Base-by-base conservation (phyloP, 768 basidiomycete species). In the Calocera viscosa region DNA sequence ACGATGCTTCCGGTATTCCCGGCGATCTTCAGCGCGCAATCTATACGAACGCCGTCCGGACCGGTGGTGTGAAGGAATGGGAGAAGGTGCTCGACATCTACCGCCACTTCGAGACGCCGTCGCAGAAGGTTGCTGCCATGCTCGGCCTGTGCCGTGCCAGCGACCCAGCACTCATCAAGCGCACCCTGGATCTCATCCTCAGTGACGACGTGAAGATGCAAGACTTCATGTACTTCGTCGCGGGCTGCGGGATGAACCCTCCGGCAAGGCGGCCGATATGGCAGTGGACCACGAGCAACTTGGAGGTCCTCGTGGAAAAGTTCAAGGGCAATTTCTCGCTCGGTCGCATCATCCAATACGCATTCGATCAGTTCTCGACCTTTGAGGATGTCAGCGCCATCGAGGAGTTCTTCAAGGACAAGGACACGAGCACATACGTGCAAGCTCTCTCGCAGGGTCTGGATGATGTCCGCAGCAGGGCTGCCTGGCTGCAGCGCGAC, bases 1-100 rank as follows among this genome's bases (percentile, higher is more conserved):
- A 84, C 10, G 89, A 95, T 72, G 84, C 88, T 71, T 87, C 86
- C 0, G 79, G 76, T 65, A 90, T 98, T 70, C 90, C 91, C 8
- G 82, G 85, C 32, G 94, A 97, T 77, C 76, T 98, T 60, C 82
- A 88, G 70, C 73, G 79, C 33, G 76, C 80, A 41, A 83, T 84
- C 43, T 66, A 40, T 66, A 38, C 67, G 5, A 69, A 90, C 85
- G 86, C 86, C 65, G 88, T 91, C 66, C 81, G 82, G 73, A 77
- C 89, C 72, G 91, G 90, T 41, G 90, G 91, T 26, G 76, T 76
- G 38, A 78, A 77, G 28, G 93, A 94, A 72, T 95, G 86, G 71
- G 84, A 90, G 38, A 85, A 86, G 39, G 79, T 89, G 47, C 80
- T 86, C 71, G 79, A 80, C 68, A 81, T 94, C 38, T 86, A 86